phyloP scores from a whole-genome alignment of 2,329 filamentous ascomycete genomes.

The Colletotrichum tropicale region DNA sequence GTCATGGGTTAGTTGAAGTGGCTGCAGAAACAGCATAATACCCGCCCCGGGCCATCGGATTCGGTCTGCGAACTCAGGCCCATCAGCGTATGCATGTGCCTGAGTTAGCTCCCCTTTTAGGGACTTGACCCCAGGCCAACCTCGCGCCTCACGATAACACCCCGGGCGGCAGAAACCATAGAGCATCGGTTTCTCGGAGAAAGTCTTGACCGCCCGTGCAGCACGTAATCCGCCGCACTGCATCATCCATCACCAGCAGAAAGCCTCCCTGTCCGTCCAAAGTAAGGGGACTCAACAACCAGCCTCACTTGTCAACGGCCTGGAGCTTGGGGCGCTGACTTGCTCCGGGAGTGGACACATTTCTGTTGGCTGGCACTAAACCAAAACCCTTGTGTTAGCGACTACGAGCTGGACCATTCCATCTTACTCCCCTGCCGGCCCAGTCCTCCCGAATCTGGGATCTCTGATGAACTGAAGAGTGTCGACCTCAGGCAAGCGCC shows the following conservation, averaged over 20 bases:
- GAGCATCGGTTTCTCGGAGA: background rate
- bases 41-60: background rate
- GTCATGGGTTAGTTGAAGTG: background rate
- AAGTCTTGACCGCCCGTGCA: background rate
- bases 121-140: background rate
- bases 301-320: background rate
- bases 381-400: background rate
- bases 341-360: background rate
- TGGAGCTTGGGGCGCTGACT: background rate
- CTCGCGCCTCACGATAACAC: background rate
- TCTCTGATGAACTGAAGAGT: background rate
- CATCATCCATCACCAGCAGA: background rate
- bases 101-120: background rate
- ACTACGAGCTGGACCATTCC: background rate
- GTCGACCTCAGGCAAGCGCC: background rate
- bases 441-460: background rate
- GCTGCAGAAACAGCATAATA: background rate
- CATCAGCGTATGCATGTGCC: slow-evolving; percentile 18
- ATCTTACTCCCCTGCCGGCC: background rate
- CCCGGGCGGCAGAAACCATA: background rate
- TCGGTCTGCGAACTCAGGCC: background rate
- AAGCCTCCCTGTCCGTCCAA: background rate
- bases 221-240: background rate
- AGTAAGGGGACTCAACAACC: background rate
- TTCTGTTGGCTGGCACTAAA: background rate